Evolutionary conservation across 2,329 filamentous ascomycete genomes (phyloP), one percentile per base, ranked within the genome.

Genomic region (Trichoderma gracile): DNA sequence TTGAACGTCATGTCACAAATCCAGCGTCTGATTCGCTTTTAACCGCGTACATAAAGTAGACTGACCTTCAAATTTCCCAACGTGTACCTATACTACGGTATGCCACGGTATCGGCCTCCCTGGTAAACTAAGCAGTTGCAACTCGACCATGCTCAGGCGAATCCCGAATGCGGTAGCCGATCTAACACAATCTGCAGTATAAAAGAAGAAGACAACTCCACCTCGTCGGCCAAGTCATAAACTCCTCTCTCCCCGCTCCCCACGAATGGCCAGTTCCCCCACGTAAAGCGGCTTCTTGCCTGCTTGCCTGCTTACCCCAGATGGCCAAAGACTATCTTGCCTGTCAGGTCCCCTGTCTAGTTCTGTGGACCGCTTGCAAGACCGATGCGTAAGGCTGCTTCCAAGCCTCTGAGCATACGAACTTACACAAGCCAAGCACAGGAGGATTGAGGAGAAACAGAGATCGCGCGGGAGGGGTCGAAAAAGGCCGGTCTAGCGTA

Each of bases 281-380:
- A 62, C 59, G 59, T 46, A 62, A 38, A 38, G 59, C 58, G 38
- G n/a, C 58, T 45, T 33, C 30, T 15, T 61, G 33, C n/a, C n/a
- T n/a, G 40, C 8, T 38, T 5, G 12, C 47, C n/a, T 33, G n/a
- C 8, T 33, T 54, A 52, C 30, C 57, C 57, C 46, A 9, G 46
- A 60, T 43, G 7, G 21, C 15, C 46, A 3, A 9, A 9, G 30
- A 23, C 38, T 45, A 50, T 43, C 6, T 21, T 21, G 15, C 33
- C 23, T n/a, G 47, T 49, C 33, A 12, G 23, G 14, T 45, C 43
- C 21, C 25, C 19, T 8, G 25, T 25, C 19, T 30, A 38, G 21
- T n/a, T 10, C 23, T 23, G 5, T n/a, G 46, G 14, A 21, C 21
- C 30, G 50, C 7, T 9, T 33, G 19, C 5, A 59, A 9, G 46